Percentiles rank a stretch among this genome's conserved stretches.
These are phyloP conservation scores for Phylloporus rhodoxanthus DNA, from an alignment of 768 basidiomycete species.

Conservation along the genomic window DNA sequence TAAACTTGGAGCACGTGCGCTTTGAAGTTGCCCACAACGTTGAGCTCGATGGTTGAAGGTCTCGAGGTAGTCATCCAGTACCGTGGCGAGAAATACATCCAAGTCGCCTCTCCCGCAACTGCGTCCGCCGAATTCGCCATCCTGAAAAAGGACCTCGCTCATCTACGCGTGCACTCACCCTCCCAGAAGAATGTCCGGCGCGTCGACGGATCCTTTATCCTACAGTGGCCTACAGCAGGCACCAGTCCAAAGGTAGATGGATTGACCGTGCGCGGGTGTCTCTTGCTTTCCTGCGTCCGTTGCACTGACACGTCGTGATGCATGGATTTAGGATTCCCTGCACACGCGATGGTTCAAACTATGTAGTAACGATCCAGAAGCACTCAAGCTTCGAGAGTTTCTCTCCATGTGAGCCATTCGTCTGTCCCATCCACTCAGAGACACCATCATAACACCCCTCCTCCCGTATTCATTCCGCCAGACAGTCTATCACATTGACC, in stretches of 20 bases:
- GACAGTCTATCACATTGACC: constrained; percentile 19
- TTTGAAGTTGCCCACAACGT: background rate
- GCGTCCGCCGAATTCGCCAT: constrained; percentile 16
- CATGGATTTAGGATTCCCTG: constrained; percentile 15
- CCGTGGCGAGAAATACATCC: constrained; percentile 13
- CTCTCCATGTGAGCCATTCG: constrained; percentile 26
- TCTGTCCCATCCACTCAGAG: background rate
- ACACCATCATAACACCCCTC: too few species aligned
- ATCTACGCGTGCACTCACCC: constrained; percentile 28
- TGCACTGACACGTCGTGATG: background rate
- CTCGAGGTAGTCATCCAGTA: constrained; percentile 25
- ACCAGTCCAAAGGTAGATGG: constrained; percentile 2
- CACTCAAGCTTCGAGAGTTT: constrained; percentile 15
- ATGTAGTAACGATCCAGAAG: constrained; percentile 20
- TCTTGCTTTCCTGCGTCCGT: background rate
- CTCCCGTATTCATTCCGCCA: background rate
- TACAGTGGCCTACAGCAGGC: constrained; percentile 21
- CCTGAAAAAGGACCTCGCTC: constrained; percentile 25
- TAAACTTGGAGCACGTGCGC: too few species aligned
- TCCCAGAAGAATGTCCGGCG: constrained; percentile 25
- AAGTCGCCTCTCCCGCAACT: constrained; percentile 9
- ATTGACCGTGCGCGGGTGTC: constrained; percentile 7
- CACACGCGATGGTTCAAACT: constrained; percentile 24
- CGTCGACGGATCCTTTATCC: constrained; percentile 16
- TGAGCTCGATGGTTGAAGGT: constrained; percentile 15